Evolutionary conservation across 441 rosid species (phyloP).

Genomic region (Isatis lusitanica): DNA sequence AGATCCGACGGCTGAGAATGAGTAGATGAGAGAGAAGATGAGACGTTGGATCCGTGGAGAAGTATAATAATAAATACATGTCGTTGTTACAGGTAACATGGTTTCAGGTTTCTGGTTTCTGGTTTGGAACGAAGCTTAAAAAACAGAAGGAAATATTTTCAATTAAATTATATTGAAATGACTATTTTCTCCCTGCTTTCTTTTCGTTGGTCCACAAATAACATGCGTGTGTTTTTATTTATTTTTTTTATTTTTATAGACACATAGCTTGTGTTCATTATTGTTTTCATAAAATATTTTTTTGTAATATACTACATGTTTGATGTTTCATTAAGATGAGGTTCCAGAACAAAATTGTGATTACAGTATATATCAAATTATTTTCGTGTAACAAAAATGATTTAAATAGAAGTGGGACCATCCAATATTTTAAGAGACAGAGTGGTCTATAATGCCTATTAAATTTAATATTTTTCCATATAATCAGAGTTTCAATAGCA

Average conservation of each 20-base stretch:
- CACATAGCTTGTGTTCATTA: not conserved
- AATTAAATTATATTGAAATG: not conserved
- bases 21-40: not conserved
- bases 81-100: conserved; percentile 42
- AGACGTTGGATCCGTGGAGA: conserved; percentile 40
- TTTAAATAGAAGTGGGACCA: conserved; percentile 26
- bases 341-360: not conserved
- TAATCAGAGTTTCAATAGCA: conserved; percentile 20
- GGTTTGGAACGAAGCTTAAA: conserved; percentile 27
- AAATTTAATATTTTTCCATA: conserved; percentile 1
- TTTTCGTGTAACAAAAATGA: not conserved
- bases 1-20: conserved; percentile 44
- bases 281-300: not conserved
- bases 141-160: not conserved
- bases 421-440: conserved; percentile 10
- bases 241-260: too few relatives aligned
- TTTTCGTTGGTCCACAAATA: conserved; percentile 19
- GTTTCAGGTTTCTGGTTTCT: conserved; percentile 38
- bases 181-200: conserved; percentile 16
- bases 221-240: conserved; percentile 23
- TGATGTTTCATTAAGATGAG: not conserved
- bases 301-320: not conserved
- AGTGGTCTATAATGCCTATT: conserved; percentile 30
- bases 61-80: conserved; percentile 36
- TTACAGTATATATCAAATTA: not conserved